phyloP scores from a whole-genome alignment of 768 basidiomycete species.

The Pulveroboletus ravenelii region DNA sequence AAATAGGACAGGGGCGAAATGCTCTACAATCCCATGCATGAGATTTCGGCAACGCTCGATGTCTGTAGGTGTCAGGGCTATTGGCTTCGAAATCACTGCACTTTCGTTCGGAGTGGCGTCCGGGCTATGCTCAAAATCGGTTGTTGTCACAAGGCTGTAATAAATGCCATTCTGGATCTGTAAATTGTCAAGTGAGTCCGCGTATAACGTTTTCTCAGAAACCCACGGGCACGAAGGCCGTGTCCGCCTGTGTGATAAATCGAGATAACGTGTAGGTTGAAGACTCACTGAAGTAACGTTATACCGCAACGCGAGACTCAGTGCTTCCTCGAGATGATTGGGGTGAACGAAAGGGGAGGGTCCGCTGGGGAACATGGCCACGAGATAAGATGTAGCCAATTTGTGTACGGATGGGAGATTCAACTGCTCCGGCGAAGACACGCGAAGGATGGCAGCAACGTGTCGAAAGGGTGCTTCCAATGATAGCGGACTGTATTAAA shows the following conservation, averaged over 20 bases:
- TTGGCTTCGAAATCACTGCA: neutral
- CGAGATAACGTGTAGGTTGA: neutral
- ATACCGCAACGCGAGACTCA: slow-evolving; percentile 47
- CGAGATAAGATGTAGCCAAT: slow-evolving; percentile 40
- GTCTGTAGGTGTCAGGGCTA: slow-evolving; percentile 29
- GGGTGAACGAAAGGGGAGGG: slow-evolving; percentile 41
- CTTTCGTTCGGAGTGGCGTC: slow-evolving; percentile 7
- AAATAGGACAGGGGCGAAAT: slow-evolving; percentile 71
- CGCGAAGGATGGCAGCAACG: slow-evolving; percentile 52
- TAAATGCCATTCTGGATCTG: slow-evolving; percentile 60
- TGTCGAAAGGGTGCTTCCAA: slow-evolving; percentile 40
- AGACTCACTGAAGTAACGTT: slow-evolving; percentile 46
- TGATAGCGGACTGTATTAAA: slow-evolving; percentile 45
- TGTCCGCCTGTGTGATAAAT: no score
- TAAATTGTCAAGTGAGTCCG: neutral
- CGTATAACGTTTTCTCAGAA: neutral
- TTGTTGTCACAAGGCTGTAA: slow-evolving; percentile 58
- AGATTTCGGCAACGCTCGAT: slow-evolving; percentile 43
- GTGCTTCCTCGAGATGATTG: slow-evolving; percentile 46
- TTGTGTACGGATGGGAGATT: slow-evolving; percentile 53
- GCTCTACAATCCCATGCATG: slow-evolving; percentile 51
- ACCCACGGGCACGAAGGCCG: neutral
- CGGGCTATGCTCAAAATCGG: slow-evolving; percentile 48
- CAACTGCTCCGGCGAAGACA: slow-evolving; percentile 50
- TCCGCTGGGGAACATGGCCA: slow-evolving; percentile 45